phyloP scores from a whole-genome alignment of 1,284 basidiomycete genomes.

The Rhodotorula sp. region DNA sequence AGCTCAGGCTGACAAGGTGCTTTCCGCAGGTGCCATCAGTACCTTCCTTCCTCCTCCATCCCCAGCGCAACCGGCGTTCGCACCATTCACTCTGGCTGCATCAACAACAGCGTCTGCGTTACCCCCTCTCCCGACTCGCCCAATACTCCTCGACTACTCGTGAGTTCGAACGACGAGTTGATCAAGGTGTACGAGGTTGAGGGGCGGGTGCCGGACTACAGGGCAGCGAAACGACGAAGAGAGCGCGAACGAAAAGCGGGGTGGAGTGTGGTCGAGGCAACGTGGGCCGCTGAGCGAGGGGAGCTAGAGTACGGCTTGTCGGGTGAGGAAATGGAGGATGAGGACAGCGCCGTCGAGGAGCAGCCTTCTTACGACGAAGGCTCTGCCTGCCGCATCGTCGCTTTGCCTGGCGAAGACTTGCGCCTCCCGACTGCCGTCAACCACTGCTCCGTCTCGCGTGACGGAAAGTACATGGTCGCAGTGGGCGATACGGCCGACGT shows the following conservation, averaged over 20 bases:
- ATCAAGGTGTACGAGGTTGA: constrained; percentile 73
- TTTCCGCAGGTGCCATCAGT: constrained; percentile 33
- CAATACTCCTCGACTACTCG: constrained; percentile 65
- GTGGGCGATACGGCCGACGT: constrained; percentile 82
- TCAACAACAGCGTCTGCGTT: constrained; percentile 79
- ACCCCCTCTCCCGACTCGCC: constrained; percentile 53
- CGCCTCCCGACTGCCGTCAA: constrained; percentile 67
- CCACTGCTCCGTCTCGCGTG: constrained; percentile 74
- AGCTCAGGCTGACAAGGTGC: neutral
- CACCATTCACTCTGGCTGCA: constrained; percentile 61
- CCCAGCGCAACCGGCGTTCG: constrained; percentile 46
- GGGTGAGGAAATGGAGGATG: neutral
- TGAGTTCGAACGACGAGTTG: constrained; percentile 77
- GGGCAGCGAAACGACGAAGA: constrained; percentile 6
- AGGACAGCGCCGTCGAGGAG: constrained; percentile 31
- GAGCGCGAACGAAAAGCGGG: neutral
- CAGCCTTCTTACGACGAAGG: constrained; percentile 18
- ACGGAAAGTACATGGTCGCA: constrained; percentile 74
- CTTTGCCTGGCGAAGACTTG: constrained; percentile 47
- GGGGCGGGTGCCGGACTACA: constrained; percentile 17
- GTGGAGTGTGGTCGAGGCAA: constrained; percentile 6
- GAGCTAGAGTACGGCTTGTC: neutral
- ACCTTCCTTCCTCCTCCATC: constrained; percentile 4
- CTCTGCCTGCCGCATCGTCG: constrained; percentile 17
- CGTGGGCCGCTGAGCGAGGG: constrained; percentile 4